These are phyloP conservation scores for Corymbia citriodora DNA, from an alignment of 441 rosid species.

Conservation along the genomic window DNA sequence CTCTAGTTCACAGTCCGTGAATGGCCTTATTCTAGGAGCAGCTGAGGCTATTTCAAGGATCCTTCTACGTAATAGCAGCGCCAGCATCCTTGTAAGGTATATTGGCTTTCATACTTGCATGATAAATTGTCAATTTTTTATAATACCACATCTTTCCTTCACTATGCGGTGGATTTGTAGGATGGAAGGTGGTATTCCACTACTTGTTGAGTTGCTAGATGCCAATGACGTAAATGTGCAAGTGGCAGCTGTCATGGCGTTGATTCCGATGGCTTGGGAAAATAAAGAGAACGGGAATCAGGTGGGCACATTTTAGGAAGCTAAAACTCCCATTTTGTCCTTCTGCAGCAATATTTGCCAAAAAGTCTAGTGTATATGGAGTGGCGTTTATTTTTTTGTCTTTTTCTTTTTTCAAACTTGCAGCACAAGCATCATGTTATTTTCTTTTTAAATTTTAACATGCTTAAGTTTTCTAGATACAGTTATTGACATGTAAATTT, in stretches of 20 bases:
- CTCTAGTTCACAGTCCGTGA: background rate
- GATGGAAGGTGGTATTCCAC: background rate
- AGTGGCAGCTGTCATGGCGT: background rate
- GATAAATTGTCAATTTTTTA: background rate
- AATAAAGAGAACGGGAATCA: background rate
- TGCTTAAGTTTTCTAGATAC: background rate
- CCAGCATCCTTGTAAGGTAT: background rate
- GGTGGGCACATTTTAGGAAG: background rate
- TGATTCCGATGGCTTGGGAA: background rate
- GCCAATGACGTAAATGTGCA: background rate
- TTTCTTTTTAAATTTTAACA: background rate
- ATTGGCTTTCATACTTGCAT: background rate
- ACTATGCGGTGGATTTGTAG: background rate
- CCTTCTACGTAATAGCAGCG: background rate
- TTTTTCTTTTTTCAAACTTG: background rate
- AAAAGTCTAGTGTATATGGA: background rate
- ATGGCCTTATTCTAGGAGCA: background rate
- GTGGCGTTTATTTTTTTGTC: background rate
- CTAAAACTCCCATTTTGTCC: background rate
- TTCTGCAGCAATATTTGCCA: background rate
- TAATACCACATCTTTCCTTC: background rate
- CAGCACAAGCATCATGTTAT: background rate
- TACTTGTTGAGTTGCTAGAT: background rate
- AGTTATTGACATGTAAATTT: background rate
- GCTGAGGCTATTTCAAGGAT: background rate